These are phyloP conservation scores for Starmerella apicola DNA, from an alignment of 805 yeast genomes.

Conservation along the genomic window DNA sequence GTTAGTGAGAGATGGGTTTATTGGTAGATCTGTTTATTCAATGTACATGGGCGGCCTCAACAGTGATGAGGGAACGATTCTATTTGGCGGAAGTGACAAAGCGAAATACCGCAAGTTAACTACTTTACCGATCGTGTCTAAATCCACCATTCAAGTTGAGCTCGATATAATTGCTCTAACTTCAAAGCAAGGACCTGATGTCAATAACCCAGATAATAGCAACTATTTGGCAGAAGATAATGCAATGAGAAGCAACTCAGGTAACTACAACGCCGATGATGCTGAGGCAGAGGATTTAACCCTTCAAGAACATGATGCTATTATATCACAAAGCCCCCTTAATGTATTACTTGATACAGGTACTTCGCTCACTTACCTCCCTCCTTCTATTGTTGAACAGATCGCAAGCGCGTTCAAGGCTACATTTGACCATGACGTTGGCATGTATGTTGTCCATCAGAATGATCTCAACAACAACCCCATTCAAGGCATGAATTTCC, in stretches of 20 bases:
- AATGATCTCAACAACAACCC: conserved; percentile 13
- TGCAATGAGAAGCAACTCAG: neutral
- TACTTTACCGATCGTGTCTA: conserved; percentile 33
- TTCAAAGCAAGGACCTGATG: conserved; percentile 8
- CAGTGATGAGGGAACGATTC: conserved; percentile 37
- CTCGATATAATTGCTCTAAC: conserved; percentile 18
- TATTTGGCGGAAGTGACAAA: conserved; percentile 65
- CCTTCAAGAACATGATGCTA: conserved; percentile 10
- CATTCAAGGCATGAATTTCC: conserved; percentile 29
- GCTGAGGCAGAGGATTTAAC: neutral
- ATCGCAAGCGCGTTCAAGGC: conserved; percentile 33
- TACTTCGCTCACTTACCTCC: conserved; percentile 41
- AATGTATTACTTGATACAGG: conserved; percentile 46
- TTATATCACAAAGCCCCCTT: conserved; percentile 10
- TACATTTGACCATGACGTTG: conserved; percentile 28
- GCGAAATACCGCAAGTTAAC: conserved; percentile 44
- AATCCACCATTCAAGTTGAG: conserved; percentile 18
- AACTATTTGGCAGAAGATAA: neutral
- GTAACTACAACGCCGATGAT: conserved; percentile 1
- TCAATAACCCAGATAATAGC: neutral
- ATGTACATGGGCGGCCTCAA: conserved; percentile 39
- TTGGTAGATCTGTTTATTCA: conserved; percentile 46
- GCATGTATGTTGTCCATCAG: conserved; percentile 35
- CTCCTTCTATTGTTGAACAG: conserved; percentile 26
- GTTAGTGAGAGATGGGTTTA: conserved; percentile 46